These are phyloP conservation scores for Saccharomyces hybrid DNA, from an alignment of 1,139 yeast species.

Conservation along the genomic window DNA sequence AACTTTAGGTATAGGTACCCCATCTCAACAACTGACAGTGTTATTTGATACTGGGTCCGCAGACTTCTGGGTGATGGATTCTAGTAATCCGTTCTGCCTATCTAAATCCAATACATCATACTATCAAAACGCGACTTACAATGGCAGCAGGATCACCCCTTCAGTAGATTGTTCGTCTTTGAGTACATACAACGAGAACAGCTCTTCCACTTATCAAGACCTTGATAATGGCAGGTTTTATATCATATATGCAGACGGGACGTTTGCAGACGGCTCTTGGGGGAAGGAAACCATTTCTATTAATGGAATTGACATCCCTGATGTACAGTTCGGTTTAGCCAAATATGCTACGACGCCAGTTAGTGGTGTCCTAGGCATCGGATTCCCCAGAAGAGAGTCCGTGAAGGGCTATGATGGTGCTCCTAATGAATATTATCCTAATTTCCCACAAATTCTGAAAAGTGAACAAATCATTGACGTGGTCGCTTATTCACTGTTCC, in stretches of 20 bases:
- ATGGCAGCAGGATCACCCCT: constrained; percentile 8
- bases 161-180: constrained; percentile 12
- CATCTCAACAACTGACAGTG: constrained; percentile 43
- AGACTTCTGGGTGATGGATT: constrained; percentile 52
- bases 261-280: constrained; percentile 26
- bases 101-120: constrained; percentile 11
- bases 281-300: constrained; percentile 16
- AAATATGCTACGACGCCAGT: constrained; percentile 18
- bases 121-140: constrained; percentile 9
- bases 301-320: constrained; percentile 10
- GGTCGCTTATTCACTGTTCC: constrained; percentile 47
- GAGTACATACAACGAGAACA: constrained; percentile 9
- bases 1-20: constrained; percentile 44
- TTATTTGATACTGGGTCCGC: constrained; percentile 63
- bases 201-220: constrained; percentile 11
- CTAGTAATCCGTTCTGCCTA: constrained; percentile 31
- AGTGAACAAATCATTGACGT: constrained; percentile 44
- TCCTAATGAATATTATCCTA: constrained; percentile 37
- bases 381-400: constrained; percentile 24
- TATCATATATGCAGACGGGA: constrained; percentile 19
- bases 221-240: constrained; percentile 17
- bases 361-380: constrained; percentile 26
- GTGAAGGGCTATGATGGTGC: constrained; percentile 19
- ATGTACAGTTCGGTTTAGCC: constrained; percentile 24
- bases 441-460: constrained; percentile 51